Base-by-base conservation (phyloP, 2,329 filamentous ascomycete species). In the Xylariomycetidae sp. region DNA sequence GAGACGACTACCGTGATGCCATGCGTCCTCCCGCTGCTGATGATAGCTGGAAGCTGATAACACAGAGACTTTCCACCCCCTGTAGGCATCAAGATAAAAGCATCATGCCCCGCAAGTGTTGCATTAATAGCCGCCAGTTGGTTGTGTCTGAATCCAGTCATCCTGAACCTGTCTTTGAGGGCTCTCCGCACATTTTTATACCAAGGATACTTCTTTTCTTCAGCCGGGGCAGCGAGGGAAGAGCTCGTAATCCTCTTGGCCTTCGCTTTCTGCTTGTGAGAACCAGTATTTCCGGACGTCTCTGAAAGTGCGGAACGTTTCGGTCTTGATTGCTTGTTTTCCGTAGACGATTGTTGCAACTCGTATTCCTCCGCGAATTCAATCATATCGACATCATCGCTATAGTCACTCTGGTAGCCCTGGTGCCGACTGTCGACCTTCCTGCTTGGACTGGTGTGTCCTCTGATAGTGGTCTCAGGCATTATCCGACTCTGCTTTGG, bases 81-180 rank as follows among this genome's bases (percentile, higher is more conserved):
- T 0, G 92, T 98, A 3, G 94, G 92, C 92, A 98, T 98, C 25
- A 98, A 69, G 12, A 98, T 85, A 56, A 98, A 98, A 0, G 85
- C 83, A 60, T 98, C 90, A 44, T 90, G 81, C 3, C 90, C 92
- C 18, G 68, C 71, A 28, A 98, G 67, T 0, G 92, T 97, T 2
- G 89, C 84, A 58, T 98, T 97, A 58, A 98, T 96, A 11, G 92
- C 89, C 59, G 97, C 87, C 2, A 97, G 71, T 55, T 98, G 92
- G 54, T 96, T 92, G 34, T 82, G 79, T 18, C 94, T 80, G 54
- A 98, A 98, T 0, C 87, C 87, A 34, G 77, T 78, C 57, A 98
- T 81, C 42, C 82, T 77, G 53, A 98, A 98, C 3, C 80, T 74
- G 48, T 90, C 81, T 51, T 84, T 87, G 44, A 98, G 65, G n/a